phyloP scores from a whole-genome alignment of 1,284 basidiomycete genomes.

The Apiotrichum mycotoxinovorans region DNA sequence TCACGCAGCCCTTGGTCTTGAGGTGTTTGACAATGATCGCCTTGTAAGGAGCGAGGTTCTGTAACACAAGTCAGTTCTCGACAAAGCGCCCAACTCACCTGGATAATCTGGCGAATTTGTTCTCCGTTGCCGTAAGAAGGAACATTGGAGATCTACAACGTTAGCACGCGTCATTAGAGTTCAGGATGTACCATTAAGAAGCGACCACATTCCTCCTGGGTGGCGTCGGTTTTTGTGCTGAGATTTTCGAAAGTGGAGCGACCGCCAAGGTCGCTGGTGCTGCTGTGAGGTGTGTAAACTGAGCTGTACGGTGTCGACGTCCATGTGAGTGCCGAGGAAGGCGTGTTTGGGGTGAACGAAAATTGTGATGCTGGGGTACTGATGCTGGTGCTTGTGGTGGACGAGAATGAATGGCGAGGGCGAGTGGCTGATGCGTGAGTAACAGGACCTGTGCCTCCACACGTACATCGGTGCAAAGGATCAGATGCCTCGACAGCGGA shows the following conservation, averaged over 20 bases:
- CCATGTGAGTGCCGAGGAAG: conserved; percentile 4
- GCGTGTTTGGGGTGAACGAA: neutral
- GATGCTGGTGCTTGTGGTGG: neutral
- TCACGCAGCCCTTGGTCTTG: conserved; percentile 27
- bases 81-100: conserved; percentile 14
- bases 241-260: neutral
- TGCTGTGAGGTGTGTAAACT: neutral
- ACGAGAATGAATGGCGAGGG: neutral
- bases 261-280: neutral
- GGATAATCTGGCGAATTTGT: conserved; percentile 25
- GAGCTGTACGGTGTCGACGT: neutral
- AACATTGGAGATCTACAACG: conserved; percentile 25
- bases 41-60: conserved; percentile 28
- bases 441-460: neutral
- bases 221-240: neutral
- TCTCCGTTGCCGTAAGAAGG: conserved; percentile 21
- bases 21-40: conserved; percentile 34
- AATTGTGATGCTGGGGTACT: conserved; percentile 6
- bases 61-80: conserved; percentile 9
- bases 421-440: neutral
- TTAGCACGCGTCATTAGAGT: neutral
- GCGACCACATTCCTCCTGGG: conserved; percentile 22
- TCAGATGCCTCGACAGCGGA: neutral
- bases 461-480: neutral
- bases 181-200: conserved; percentile 28